A percentile compares a stretch with the other conserved stretches of the same genome.
These are phyloP conservation scores for Epichloe amarillans DNA, from an alignment of 2,329 filamentous ascomycete species.

Conservation along the genomic window DNA sequence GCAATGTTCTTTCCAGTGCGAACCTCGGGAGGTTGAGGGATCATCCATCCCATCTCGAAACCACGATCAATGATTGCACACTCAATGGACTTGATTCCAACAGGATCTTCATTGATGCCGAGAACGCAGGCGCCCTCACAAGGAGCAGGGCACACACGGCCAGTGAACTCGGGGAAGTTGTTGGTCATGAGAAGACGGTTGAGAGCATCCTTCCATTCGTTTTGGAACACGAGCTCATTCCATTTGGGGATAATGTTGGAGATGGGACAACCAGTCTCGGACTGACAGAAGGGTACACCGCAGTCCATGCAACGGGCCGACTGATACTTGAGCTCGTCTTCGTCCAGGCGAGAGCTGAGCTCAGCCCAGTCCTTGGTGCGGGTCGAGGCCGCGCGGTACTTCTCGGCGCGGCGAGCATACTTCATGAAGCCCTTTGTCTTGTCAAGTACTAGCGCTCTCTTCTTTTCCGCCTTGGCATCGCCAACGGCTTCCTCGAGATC, in stretches of 20 bases:
- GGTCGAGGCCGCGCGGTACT: constrained; percentile 75
- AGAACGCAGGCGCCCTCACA: constrained; percentile 94
- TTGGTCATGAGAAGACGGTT: constrained; percentile 91
- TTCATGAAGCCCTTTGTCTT: constrained; percentile 98
- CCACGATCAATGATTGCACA: constrained; percentile 96
- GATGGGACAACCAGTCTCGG: constrained; percentile 88
- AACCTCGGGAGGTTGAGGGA: constrained; percentile 62
- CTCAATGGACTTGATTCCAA: constrained; percentile 97
- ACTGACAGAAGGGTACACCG: constrained; percentile 96
- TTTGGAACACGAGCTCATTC: constrained; percentile 69
- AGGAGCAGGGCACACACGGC: constrained; percentile 89
- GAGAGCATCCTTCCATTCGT: constrained; percentile 81
- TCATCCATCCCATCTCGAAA: constrained; percentile 97
- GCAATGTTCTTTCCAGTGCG: constrained; percentile 83
- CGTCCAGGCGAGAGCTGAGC: constrained; percentile 71
- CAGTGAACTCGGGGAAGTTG: constrained; percentile 97
- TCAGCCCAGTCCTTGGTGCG: constrained; percentile 90
- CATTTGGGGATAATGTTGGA: constrained; percentile 97
- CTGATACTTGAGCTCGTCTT: constrained; percentile 95
- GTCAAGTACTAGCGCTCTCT: constrained; percentile 82
- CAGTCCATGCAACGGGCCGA: constrained; percentile 97
- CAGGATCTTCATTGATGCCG: constrained; percentile 91
- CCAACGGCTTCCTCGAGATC: constrained; percentile 89
- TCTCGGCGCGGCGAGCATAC: constrained; percentile 83
- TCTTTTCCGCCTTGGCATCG: constrained; percentile 77